Conservation (phyloP, 306 rosid genomes). For the Pueraria montana region DNA sequence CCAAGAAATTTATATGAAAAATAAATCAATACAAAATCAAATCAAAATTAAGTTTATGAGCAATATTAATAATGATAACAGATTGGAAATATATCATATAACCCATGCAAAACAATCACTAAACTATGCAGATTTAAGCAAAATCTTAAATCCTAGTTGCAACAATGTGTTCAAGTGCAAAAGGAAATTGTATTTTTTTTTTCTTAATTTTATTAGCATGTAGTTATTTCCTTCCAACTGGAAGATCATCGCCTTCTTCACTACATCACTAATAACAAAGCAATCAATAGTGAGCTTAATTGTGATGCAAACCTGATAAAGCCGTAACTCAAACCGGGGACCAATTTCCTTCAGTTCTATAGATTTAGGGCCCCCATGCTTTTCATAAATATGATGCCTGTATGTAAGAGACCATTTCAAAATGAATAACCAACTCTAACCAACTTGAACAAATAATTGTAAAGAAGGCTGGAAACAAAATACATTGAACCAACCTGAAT, state of each 20-base stretch:
- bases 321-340: slow-evolving; percentile 89
- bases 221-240: slow-evolving; percentile 13
- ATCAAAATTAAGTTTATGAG: neutral
- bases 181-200: neutral
- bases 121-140: neutral
- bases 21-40: neutral
- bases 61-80: neutral
- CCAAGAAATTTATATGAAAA: neutral
- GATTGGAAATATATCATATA: slow-evolving; percentile 7
- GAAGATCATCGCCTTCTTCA: slow-evolving; percentile 21
- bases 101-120: neutral
- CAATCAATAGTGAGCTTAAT: slow-evolving; percentile 34
- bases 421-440: neutral
- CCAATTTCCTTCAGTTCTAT: slow-evolving; percentile 90
- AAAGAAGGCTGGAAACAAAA: slow-evolving; percentile 23
- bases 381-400: slow-evolving; percentile 93
- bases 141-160: slow-evolving; percentile 25
- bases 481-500: slow-evolving; percentile 74
- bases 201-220: neutral
- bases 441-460: slow-evolving; percentile 26
- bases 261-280: neutral
- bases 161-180: neutral
- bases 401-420: slow-evolving; percentile 21
- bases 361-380: slow-evolving; percentile 82
- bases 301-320: slow-evolving; percentile 68